Conservation (phyloP, 176 grass and related monocot genomes). For the Eragrostis nindensis region DNA sequence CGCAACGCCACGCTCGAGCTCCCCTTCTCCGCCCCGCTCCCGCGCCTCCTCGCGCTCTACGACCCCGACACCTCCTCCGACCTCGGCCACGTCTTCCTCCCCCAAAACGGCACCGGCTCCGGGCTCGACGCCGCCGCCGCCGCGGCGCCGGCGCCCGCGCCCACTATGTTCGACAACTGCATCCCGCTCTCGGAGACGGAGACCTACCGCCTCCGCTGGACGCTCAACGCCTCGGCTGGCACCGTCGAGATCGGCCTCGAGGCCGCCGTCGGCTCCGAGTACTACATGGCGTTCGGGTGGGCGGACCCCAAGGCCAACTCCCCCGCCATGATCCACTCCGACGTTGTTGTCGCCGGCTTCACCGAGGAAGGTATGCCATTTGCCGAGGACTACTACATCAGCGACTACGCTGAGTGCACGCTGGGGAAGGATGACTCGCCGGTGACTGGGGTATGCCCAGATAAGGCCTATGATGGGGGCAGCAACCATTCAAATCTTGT, state of each 20-base stretch:
- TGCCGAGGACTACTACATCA: constrained; percentile 94
- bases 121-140: neutral
- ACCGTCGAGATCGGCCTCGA: constrained; percentile 87
- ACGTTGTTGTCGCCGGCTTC: constrained; percentile 75
- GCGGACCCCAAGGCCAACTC: constrained; percentile 63
- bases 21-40: constrained; percentile 56
- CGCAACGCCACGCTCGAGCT: constrained; percentile 56
- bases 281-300: constrained; percentile 99
- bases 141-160: constrained; percentile 2
- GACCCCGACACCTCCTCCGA: constrained; percentile 89
- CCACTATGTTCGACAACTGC: constrained; percentile 96
- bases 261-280: constrained; percentile 72
- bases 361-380: constrained; percentile 89
- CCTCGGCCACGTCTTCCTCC: constrained; percentile 78
- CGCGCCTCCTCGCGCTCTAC: constrained; percentile 76
- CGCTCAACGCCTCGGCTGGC: constrained; percentile 63
- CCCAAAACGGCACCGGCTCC: constrained; percentile 15
- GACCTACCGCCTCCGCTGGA: constrained; percentile 85
- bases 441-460: constrained; percentile 78
- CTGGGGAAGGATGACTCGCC: constrained; percentile 62
- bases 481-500: constrained; percentile 67
- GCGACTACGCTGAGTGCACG: constrained; percentile 75
- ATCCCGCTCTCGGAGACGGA: constrained; percentile 56
- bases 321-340: constrained; percentile 76
- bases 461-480: constrained; percentile 71